phyloP scores from a whole-genome alignment of 2,329 filamentous ascomycete species.

The Boeremia lycopersici region DNA sequence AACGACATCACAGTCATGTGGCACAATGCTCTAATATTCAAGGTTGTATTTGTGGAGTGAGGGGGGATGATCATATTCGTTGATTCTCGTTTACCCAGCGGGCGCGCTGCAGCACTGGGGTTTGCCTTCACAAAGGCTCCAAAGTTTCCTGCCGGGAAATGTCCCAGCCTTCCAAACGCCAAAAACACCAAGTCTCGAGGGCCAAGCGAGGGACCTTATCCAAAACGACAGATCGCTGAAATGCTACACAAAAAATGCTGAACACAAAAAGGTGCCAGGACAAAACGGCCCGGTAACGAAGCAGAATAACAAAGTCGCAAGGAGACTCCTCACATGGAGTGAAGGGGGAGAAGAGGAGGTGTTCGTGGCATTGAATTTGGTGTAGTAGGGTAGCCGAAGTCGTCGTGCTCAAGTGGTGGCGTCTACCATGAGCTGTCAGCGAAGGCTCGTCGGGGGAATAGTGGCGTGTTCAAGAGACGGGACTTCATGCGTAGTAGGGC shows the following conservation, averaged over 20 bases:
- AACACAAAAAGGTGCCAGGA: slow-evolving; percentile 33
- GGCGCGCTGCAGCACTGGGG: slow-evolving; percentile 38
- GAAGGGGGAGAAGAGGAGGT: slow-evolving; percentile 57
- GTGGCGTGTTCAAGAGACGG: slow-evolving; percentile 34
- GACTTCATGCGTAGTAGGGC: slow-evolving; percentile 44
- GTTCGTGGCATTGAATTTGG: slow-evolving; percentile 76
- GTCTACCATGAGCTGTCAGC: slow-evolving; percentile 62
- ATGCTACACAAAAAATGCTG: slow-evolving; percentile 43
- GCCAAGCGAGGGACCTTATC: slow-evolving; percentile 42
- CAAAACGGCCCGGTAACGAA: slow-evolving; percentile 22
- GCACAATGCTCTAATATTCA: neutral
- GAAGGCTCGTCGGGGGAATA: slow-evolving; percentile 38
- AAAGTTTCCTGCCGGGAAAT: slow-evolving; percentile 3
- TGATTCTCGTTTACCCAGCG: slow-evolving; percentile 31
- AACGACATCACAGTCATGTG: neutral
- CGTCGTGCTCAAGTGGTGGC: slow-evolving; percentile 73
- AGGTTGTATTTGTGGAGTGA: neutral
- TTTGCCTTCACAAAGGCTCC: slow-evolving; percentile 11
- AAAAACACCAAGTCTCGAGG: slow-evolving; percentile 32
- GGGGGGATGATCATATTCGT: slow-evolving; percentile 25
- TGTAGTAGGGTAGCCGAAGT: slow-evolving; percentile 63
- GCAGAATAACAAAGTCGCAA: neutral
- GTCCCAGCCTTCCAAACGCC: slow-evolving; percentile 24
- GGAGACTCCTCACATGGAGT: slow-evolving; percentile 26
- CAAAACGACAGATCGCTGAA: slow-evolving; percentile 44